phyloP scores from a whole-genome alignment of 2,329 filamentous ascomycete species.

The Hawksworthiomyces lignivorus region DNA sequence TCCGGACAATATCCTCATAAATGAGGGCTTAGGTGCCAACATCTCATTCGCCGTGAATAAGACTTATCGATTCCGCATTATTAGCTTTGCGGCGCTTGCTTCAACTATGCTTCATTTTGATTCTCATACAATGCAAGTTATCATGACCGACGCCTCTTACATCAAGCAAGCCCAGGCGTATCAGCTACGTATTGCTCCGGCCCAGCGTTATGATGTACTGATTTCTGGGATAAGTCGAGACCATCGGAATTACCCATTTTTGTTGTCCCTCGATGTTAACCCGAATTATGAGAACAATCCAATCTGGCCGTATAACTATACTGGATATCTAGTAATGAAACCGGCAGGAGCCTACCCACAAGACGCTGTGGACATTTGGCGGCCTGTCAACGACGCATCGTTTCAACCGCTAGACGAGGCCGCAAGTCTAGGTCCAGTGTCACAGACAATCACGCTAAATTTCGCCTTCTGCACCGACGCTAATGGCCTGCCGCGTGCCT shows the following conservation, averaged over 20 bases:
- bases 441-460: conserved; percentile 47
- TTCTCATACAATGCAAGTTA: conserved; percentile 36
- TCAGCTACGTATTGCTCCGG: conserved; percentile 33
- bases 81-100: conserved; percentile 37
- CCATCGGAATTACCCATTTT: conserved; percentile 34
- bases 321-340: conserved; percentile 36
- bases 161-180: conserved; percentile 27
- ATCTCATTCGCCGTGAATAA: conserved; percentile 32
- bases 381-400: conserved; percentile 55
- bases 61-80: conserved; percentile 39
- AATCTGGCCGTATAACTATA: conserved; percentile 32
- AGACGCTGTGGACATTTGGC: conserved; percentile 27
- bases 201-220: conserved; percentile 40
- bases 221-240: conserved; percentile 25
- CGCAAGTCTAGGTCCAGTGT: conserved; percentile 29
- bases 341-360: conserved; percentile 19
- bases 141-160: conserved; percentile 36
- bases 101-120: conserved; percentile 36
- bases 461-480: conserved; percentile 52
- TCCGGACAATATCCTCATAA: conserved; percentile 34
- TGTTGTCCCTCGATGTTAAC: conserved; percentile 37
- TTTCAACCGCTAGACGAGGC: conserved; percentile 46
- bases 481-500: conserved; percentile 55
- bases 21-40: conserved; percentile 31
- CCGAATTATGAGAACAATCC: conserved; percentile 29